Evolutionary conservation across 257 asterid species (phyloP).

Genomic region (Handroanthus guayacan): DNA sequence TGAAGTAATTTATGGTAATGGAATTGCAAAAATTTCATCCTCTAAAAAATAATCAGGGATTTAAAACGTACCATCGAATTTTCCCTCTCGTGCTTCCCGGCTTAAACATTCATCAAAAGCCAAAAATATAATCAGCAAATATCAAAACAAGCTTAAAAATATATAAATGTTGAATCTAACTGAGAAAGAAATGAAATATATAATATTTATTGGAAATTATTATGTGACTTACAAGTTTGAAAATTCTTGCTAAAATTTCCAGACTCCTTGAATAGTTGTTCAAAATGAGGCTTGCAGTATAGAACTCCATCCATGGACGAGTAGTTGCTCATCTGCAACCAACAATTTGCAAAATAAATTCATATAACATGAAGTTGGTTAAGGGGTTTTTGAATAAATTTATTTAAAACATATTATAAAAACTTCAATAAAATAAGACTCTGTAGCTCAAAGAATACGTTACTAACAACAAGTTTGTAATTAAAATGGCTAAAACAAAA

Average conservation of each 20-base stretch:
- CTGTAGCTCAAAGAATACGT: no score
- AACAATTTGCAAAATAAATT: not conserved
- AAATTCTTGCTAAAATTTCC: conserved; percentile 73
- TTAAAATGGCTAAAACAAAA: no score
- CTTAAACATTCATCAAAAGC: conserved; percentile 12
- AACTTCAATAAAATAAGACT: no score
- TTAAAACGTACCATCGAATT: conserved; percentile 44
- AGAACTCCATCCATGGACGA: conserved; percentile 79
- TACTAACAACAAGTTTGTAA: no score
- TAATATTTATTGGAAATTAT: not conserved
- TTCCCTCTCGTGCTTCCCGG: conserved; percentile 61
- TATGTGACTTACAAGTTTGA: conserved; percentile 45
- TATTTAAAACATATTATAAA: no score
- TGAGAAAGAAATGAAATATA: not conserved
- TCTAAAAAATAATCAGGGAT: no score
- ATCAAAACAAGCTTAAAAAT: not conserved
- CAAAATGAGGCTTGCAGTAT: conserved; percentile 88
- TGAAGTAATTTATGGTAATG: no score
- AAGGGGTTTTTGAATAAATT: no score
- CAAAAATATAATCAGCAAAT: not conserved
- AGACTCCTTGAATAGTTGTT: conserved; percentile 79
- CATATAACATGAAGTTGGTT: no score
- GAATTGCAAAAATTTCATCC: no score
- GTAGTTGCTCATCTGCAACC: conserved; percentile 81
- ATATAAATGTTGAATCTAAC: no score